These are phyloP conservation scores for Biscutella laevigata DNA, from an alignment of 441 rosid species.

Conservation along the genomic window DNA sequence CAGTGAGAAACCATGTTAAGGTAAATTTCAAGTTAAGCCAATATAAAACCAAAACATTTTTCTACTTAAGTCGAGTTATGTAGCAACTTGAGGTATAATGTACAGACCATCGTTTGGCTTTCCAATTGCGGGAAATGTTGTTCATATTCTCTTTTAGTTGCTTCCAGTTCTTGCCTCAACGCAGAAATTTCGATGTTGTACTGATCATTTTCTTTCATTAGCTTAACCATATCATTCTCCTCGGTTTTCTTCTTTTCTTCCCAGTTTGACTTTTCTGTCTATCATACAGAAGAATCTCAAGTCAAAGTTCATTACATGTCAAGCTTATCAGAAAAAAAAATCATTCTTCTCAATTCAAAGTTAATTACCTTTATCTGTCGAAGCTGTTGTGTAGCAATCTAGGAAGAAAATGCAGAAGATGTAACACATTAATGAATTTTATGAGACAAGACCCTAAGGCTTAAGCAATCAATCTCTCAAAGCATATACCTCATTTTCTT, in stretches of 20 bases:
- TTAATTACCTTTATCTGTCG: conserved; percentile 41
- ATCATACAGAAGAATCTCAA: conserved; percentile 13
- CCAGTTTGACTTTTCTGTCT: conserved; percentile 43
- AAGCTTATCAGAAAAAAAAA: background rate
- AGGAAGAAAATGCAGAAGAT: background rate
- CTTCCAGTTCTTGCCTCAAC: conserved; percentile 49
- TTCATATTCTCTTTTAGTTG: conserved; percentile 39
- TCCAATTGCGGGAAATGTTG: conserved; percentile 41
- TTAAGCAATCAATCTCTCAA: background rate
- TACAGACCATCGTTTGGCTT: conserved; percentile 37
- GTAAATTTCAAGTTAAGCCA: background rate
- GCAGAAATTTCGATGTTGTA: conserved; percentile 32
- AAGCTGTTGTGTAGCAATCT: conserved; percentile 43
- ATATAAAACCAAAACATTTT: background rate
- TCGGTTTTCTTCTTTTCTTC: conserved; percentile 44
- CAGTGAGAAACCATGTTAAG: background rate
- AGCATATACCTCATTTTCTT: conserved; percentile 51
- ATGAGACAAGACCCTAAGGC: background rate
- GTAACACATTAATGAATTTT: background rate
- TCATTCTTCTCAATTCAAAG: background rate
- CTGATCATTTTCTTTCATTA: conserved; percentile 40
- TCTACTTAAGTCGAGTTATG: background rate
- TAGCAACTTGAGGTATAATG: background rate
- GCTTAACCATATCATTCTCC: conserved; percentile 31
- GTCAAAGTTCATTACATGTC: background rate